Percentiles rank a stretch among this genome's conserved stretches.
phyloP scores from a whole-genome alignment of 1,139 yeast species.

The Yamadazyma diospyri region DNA sequence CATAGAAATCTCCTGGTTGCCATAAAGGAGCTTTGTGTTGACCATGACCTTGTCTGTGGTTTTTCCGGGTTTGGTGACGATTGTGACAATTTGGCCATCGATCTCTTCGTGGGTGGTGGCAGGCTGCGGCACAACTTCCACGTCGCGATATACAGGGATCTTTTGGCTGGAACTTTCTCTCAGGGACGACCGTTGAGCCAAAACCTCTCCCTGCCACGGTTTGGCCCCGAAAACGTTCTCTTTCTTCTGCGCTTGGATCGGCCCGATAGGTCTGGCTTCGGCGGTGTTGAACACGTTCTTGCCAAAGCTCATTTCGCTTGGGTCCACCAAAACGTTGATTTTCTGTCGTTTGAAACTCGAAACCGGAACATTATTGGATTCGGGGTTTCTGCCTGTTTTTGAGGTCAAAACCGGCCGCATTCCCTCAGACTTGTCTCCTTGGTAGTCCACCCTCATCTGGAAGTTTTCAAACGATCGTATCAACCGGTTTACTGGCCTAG shows the following conservation, averaged over 20 bases:
- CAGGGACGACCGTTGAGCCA: conserved; percentile 32
- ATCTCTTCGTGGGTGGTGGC: conserved; percentile 3
- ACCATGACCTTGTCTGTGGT: conserved; percentile 62
- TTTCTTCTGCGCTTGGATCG: conserved; percentile 51
- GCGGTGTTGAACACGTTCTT: conserved; percentile 26
- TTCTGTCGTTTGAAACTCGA: conserved; percentile 21
- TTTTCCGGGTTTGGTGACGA: conserved; percentile 56
- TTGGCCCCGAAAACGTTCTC: conserved; percentile 59
- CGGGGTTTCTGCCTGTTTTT: conserved; percentile 23
- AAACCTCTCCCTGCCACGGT: conserved; percentile 67
- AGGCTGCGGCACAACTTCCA: conserved; percentile 5
- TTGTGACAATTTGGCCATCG: conserved; percentile 23
- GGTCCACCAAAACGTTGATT: conserved; percentile 30
- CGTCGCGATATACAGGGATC: conserved; percentile 19
- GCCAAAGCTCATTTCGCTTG: conserved; percentile 23
- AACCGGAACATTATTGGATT: too few relatives aligned
- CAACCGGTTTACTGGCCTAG: conserved; percentile 63
- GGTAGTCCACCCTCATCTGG: conserved; percentile 23
- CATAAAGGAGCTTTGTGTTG: conserved; percentile 55
- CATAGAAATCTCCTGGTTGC: conserved; percentile 46
- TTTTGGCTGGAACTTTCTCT: conserved; percentile 9
- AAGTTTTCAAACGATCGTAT: conserved; percentile 49
- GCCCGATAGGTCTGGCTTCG: conserved; percentile 37
- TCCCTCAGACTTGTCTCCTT: conserved; percentile 11
- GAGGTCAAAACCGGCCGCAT: conserved; percentile 20